A percentile compares a stretch with the other conserved stretches of the same genome.
Evolutionary conservation across 164 flowering plant genomes (phyloP).

Genomic region (Berberis vulgaris): DNA sequence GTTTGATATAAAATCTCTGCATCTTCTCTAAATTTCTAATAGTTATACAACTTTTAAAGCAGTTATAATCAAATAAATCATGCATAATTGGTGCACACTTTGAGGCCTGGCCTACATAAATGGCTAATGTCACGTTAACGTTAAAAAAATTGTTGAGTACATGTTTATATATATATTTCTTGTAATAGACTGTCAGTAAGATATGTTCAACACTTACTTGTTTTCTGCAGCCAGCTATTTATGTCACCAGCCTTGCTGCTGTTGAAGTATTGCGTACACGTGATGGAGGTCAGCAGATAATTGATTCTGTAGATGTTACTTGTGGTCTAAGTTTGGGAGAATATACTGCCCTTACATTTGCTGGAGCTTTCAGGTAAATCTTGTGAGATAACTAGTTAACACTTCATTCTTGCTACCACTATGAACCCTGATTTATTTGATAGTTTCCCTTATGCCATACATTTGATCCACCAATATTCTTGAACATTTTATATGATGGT

Average conservation of each 20-base stretch:
- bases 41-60: too few species aligned
- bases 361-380: slow-evolving; percentile 89
- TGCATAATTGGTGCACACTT: too few species aligned
- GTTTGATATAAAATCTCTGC: too few species aligned
- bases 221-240: slow-evolving; percentile 86
- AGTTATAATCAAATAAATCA: too few species aligned
- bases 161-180: neutral
- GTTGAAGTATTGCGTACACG: slow-evolving; percentile 86
- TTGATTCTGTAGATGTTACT: slow-evolving; percentile 92
- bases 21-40: too few species aligned
- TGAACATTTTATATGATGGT: too few species aligned
- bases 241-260: slow-evolving; percentile 96
- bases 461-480: too few species aligned
- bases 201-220: neutral
- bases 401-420: neutral
- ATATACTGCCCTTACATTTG: slow-evolving; percentile 97
- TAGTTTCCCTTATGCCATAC: too few species aligned
- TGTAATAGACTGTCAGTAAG: neutral
- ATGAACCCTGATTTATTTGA: too few species aligned
- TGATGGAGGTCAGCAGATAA: slow-evolving; percentile 91
- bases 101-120: too few species aligned
- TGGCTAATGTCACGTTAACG: too few species aligned
- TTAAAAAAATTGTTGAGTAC: neutral
- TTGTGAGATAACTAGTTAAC: neutral
- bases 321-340: slow-evolving; percentile 99